Conservation (phyloP, 306 rosid genomes). For the Quercus glauca region DNA sequence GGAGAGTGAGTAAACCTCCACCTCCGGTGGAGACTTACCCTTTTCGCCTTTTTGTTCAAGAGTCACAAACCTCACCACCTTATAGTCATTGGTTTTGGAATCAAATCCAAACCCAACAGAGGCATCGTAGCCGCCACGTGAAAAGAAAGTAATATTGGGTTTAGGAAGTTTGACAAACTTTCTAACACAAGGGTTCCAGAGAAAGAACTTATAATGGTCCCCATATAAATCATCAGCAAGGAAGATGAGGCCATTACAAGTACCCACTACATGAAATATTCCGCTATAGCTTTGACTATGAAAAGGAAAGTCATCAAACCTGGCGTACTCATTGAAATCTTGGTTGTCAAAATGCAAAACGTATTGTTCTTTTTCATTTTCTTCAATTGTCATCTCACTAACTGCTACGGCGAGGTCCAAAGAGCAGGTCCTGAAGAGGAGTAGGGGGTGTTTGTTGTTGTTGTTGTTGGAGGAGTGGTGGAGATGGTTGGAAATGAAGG, state of each 20-base stretch:
- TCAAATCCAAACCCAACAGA: constrained; percentile 7
- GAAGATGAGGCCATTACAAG: constrained; percentile 10
- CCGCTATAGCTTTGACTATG: not conserved
- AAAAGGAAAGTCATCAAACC: not conserved
- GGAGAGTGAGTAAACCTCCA: not conserved
- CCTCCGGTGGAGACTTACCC: not conserved
- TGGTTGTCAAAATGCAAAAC: not conserved
- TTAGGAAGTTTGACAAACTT: not conserved
- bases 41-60: not conserved
- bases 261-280: not conserved
- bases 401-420: too few relatives aligned
- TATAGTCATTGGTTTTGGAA: constrained; percentile 4
- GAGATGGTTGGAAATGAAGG: not conserved
- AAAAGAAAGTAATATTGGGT: not conserved
- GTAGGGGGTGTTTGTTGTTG: not conserved
- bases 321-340: not conserved
- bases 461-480: not conserved
- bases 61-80: not conserved
- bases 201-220: not conserved
- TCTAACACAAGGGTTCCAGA: constrained; percentile 8
- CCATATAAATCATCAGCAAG: not conserved
- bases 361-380: not conserved
- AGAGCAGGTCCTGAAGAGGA: not conserved
- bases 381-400: rapidly evolving
- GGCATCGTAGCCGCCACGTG: not conserved